Conservation (phyloP, 2,329 filamentous ascomycete genomes). For the Fusarium bactridioides region DNA sequence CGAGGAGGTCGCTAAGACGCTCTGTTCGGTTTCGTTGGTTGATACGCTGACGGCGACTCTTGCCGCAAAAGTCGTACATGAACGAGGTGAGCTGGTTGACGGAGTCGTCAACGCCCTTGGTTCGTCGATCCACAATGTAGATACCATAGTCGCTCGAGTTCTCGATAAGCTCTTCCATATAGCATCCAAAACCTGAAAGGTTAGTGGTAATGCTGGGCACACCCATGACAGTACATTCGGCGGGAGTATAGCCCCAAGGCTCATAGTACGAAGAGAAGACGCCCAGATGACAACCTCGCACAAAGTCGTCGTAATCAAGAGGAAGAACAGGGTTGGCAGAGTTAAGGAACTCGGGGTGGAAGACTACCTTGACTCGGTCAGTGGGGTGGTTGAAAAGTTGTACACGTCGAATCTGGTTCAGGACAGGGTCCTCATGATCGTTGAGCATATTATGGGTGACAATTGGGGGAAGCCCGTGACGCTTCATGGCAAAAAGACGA, state of each 20-base stretch:
- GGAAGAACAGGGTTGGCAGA: slow-evolving; percentile 94
- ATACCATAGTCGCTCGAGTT: slow-evolving; percentile 98
- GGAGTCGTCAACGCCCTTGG: slow-evolving; percentile 95
- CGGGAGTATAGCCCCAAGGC: slow-evolving; percentile 98
- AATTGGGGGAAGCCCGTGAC: slow-evolving; percentile 87
- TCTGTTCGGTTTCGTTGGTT: slow-evolving; percentile 98
- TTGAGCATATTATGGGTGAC: slow-evolving; percentile 99
- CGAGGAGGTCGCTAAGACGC: slow-evolving; percentile 89
- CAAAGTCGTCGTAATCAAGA: slow-evolving; percentile 98
- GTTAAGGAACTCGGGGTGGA: slow-evolving; percentile 98
- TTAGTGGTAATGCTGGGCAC: slow-evolving; percentile 99
- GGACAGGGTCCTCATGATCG: slow-evolving; percentile 88
- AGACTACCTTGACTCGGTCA: slow-evolving; percentile 96
- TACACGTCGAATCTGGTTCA: slow-evolving; percentile 95
- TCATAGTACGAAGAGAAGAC: slow-evolving; percentile 99
- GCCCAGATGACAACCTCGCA: slow-evolving; percentile 93
- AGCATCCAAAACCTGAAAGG: slow-evolving; percentile 96
- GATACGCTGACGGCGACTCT: slow-evolving; percentile 95
- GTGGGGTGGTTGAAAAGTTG: slow-evolving; percentile 96
- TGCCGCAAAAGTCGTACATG: slow-evolving; percentile 93
- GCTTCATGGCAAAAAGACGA: slow-evolving; percentile 95
- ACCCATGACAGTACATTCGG: slow-evolving; percentile 98
- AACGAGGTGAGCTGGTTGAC: slow-evolving; percentile 88
- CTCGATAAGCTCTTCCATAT: slow-evolving; percentile 99
- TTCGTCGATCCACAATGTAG: slow-evolving; percentile 95